A percentile compares a stretch with the other conserved stretches of the same genome.
These are phyloP conservation scores for Schrenkiella parvula DNA, from an alignment of 345 rosid genomes.

Conservation along the genomic window DNA sequence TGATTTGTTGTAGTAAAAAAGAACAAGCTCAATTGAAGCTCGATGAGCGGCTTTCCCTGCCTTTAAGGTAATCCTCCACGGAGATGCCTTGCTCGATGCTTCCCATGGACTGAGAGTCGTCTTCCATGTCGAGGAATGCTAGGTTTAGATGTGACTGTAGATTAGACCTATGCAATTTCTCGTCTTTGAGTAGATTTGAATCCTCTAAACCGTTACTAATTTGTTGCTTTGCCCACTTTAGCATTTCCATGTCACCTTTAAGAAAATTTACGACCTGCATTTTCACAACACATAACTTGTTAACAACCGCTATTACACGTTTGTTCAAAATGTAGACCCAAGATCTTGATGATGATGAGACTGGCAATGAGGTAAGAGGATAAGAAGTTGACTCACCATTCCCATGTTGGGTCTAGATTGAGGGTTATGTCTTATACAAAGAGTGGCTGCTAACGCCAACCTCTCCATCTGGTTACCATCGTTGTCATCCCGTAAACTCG, in stretches of 20 bases:
- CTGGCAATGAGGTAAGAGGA: background rate
- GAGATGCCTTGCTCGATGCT: conserved; percentile 57
- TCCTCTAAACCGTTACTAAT: conserved; percentile 41
- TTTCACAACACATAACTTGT: background rate
- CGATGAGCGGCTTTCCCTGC: conserved; percentile 80
- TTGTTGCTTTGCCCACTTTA: conserved; percentile 58
- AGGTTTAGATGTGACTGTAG: conserved; percentile 81
- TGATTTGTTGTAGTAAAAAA: conserved; percentile 1
- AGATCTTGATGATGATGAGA: background rate
- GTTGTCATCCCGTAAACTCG: conserved; percentile 38
- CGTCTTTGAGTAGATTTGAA: conserved; percentile 42
- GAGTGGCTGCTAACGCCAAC: conserved; percentile 84
- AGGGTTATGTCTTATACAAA: conserved; percentile 68
- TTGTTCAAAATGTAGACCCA: background rate
- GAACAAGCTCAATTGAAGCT: conserved; percentile 56
- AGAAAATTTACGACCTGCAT: conserved; percentile 71
- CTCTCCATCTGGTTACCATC: conserved; percentile 56
- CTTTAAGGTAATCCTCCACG: conserved; percentile 75
- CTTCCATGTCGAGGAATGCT: conserved; percentile 73
- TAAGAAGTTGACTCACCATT: conserved; percentile 41
- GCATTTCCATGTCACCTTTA: conserved; percentile 51
- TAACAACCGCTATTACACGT: background rate
- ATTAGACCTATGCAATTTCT: conserved; percentile 45
- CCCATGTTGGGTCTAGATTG: conserved; percentile 67
- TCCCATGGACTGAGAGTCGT: conserved; percentile 60